Evolutionary conservation across 139 green algal species (phyloP).

Genomic region (Asterochloris sp.): DNA sequence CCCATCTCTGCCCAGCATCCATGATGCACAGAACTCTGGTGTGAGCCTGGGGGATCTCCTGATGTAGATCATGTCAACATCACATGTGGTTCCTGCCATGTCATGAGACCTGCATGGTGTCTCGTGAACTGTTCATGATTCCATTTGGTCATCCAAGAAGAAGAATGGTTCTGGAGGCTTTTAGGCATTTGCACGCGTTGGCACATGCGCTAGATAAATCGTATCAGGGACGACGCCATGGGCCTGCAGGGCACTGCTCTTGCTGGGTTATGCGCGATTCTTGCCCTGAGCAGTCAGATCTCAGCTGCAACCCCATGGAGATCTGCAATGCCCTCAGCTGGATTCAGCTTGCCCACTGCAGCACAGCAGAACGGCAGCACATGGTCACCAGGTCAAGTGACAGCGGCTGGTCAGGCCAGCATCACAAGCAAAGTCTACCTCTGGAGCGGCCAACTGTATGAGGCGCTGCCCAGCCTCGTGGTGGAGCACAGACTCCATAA

Average conservation of each 20-base stretch:
- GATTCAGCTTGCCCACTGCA: not conserved
- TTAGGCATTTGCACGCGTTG: not conserved
- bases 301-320: too few relatives aligned
- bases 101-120: not conserved
- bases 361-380: not conserved
- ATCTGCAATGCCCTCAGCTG: not conserved
- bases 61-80: not conserved
- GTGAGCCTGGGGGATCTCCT: not conserved
- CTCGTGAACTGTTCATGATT: too few relatives aligned
- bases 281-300: not conserved
- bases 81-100: not conserved
- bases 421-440: not conserved
- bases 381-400: not conserved
- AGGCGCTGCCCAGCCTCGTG: not conserved
- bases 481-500: constrained; percentile 23
- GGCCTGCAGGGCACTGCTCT: not conserved
- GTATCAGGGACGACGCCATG: not conserved
- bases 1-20: not conserved
- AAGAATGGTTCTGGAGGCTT: not conserved
- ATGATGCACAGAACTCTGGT: not conserved
- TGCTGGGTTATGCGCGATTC: not conserved
- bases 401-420: not conserved
- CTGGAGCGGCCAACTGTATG: not conserved
- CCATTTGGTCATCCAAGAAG: too few relatives aligned
- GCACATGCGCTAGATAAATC: not conserved